phyloP scores from a whole-genome alignment of 768 basidiomycete species.

The Bullera alba region DNA sequence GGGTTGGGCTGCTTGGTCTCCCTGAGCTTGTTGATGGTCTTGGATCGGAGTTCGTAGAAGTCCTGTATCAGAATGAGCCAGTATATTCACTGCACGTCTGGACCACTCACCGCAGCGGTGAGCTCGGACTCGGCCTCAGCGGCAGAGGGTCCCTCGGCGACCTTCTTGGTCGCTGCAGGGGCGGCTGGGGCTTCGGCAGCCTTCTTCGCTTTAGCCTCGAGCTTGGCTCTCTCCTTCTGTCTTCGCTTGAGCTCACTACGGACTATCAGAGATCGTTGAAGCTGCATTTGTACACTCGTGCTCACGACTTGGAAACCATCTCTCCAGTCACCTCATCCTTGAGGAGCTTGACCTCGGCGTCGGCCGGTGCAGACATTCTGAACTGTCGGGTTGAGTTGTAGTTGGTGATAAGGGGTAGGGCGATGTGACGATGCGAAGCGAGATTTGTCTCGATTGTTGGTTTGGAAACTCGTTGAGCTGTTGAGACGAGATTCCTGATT shows the following conservation, averaged over 20 bases:
- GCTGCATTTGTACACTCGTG: not conserved
- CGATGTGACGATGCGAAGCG: not conserved
- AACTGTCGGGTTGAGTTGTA: constrained; percentile 11
- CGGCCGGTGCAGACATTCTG: constrained; percentile 44
- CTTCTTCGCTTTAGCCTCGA: constrained; percentile 70
- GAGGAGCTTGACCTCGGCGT: constrained; percentile 39
- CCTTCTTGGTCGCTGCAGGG: constrained; percentile 33
- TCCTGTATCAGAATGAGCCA: constrained; percentile 61
- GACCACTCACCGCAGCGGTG: constrained; percentile 70
- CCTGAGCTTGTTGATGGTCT: constrained; percentile 77
- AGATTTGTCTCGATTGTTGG: too few relatives aligned
- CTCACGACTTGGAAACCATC: constrained; percentile 89
- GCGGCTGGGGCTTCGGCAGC: constrained; percentile 48
- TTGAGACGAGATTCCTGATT: too few relatives aligned
- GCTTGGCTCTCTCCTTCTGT: constrained; percentile 68
- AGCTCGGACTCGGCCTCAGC: constrained; percentile 68
- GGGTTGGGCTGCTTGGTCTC: constrained; percentile 81
- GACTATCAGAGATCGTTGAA: constrained; percentile 17
- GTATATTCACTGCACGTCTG: not conserved
- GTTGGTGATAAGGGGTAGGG: not conserved
- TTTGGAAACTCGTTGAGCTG: too few relatives aligned
- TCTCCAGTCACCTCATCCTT: constrained; percentile 71
- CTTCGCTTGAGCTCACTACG: constrained; percentile 87
- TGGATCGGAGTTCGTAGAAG: constrained; percentile 91
- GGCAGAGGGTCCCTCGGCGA: constrained; percentile 35